Conservation (phyloP, 768 basidiomycete species). For the Dictyophora rubrovolvata region DNA sequence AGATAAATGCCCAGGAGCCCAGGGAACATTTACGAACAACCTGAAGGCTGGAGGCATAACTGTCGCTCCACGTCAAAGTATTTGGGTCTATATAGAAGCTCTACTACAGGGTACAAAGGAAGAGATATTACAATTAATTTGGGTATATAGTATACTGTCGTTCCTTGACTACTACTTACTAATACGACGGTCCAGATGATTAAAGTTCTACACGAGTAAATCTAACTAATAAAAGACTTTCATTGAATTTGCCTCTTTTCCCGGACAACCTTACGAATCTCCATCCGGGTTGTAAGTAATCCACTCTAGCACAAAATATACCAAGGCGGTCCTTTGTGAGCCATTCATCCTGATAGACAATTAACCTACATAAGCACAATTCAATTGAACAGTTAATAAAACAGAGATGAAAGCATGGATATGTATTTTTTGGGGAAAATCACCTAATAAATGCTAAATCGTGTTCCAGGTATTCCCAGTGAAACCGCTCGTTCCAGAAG, state of each 20-base stretch:
- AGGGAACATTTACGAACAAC: too few relatives aligned
- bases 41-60: too few relatives aligned
- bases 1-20: too few relatives aligned
- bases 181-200: too few relatives aligned
- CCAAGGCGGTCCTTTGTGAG: slow-evolving; percentile 37
- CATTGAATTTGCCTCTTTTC: slow-evolving; percentile 33
- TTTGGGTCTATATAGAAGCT: too few relatives aligned
- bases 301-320: slow-evolving; percentile 43
- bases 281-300: slow-evolving; percentile 38
- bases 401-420: not conserved
- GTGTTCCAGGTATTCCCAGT: slow-evolving; percentile 42
- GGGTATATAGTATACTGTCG: too few relatives aligned
- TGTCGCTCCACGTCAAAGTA: too few relatives aligned
- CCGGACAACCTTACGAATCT: slow-evolving; percentile 40
- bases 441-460: slow-evolving; percentile 45
- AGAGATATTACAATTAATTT: too few relatives aligned
- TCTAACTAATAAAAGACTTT: slow-evolving; percentile 21
- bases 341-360: slow-evolving; percentile 26
- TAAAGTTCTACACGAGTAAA: slow-evolving; percentile 12
- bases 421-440: slow-evolving; percentile 4
- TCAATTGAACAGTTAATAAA: slow-evolving; percentile 5
- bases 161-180: too few relatives aligned
- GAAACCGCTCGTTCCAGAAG: slow-evolving; percentile 28
- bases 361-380: slow-evolving; percentile 19
- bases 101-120: too few relatives aligned